Percentiles rank a stretch among this genome's conserved stretches.
Conservation (phyloP, 2,329 filamentous ascomycete species). For the Colletotrichum eleusines region DNA sequence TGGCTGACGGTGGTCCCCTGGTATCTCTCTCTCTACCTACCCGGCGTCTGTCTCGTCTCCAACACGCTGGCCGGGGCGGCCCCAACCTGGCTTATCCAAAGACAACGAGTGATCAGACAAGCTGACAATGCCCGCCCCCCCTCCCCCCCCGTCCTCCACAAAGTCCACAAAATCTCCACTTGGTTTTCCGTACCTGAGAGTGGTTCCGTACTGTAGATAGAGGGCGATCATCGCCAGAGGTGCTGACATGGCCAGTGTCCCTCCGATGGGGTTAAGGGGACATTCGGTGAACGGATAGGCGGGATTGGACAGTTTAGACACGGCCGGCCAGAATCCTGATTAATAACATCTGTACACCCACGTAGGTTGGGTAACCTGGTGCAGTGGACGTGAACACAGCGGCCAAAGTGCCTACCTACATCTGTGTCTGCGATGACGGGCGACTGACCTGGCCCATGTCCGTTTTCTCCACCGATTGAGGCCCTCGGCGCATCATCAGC, state of each 20-base stretch:
- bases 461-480: conserved; percentile 3
- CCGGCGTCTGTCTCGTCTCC: too few species aligned
- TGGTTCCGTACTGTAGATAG: conserved; percentile 4
- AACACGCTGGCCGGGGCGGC: too few species aligned
- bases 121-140: too few species aligned
- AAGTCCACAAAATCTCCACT: conserved; percentile 1
- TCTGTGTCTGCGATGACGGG: background rate
- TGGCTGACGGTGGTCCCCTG: too few species aligned
- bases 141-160: background rate
- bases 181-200: background rate
- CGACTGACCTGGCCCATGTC: background rate
- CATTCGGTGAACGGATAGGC: background rate
- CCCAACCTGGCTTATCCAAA: too few species aligned
- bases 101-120: too few species aligned
- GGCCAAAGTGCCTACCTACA: too few species aligned
- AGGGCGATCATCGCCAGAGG: background rate
- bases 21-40: too few species aligned
- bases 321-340: background rate
- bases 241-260: background rate
- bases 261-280: background rate
- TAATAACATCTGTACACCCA: background rate
- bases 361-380: background rate
- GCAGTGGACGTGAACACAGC: too few species aligned
- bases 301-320: background rate
- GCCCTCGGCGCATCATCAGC: background rate